phyloP scores from a whole-genome alignment of 345 rosid genomes.

The Capsella bursapastoris region DNA sequence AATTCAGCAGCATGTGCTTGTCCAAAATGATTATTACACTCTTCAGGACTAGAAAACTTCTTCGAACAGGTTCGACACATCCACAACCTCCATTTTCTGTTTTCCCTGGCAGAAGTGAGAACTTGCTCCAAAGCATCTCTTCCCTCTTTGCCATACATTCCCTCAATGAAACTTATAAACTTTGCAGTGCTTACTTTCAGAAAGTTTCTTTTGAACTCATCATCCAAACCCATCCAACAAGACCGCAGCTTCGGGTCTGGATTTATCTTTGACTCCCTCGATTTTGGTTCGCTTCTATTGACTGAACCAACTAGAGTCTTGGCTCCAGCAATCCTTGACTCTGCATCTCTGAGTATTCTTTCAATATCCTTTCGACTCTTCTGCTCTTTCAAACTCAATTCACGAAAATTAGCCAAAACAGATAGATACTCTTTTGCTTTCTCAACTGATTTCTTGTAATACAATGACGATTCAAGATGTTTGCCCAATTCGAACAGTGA shows the following conservation, averaged over 20 bases:
- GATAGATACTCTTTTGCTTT: not conserved
- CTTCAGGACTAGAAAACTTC: not conserved
- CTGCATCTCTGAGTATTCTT: slow-evolving; percentile 17
- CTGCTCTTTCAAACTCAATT: not conserved
- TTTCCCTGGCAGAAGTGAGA: not conserved
- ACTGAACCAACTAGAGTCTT: not conserved
- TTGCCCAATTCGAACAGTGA: not conserved
- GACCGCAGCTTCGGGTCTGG: not conserved
- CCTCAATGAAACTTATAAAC: not conserved
- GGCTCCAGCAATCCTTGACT: slow-evolving; percentile 2
- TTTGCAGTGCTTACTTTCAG: slow-evolving; percentile 3
- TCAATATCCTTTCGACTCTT: slow-evolving; percentile 3
- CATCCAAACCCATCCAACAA: not conserved
- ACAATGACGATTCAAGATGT: not conserved
- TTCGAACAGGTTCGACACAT: slow-evolving; percentile 19
- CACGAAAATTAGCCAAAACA: not conserved
- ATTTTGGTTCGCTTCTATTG: not conserved
- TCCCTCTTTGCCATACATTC: slow-evolving; percentile 7
- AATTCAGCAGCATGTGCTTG: not conserved
- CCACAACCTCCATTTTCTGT: slow-evolving; percentile 13
- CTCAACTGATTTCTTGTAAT: not conserved
- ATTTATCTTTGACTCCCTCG: not conserved
- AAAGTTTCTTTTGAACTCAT: slow-evolving; percentile 12
- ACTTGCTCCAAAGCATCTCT: not conserved
- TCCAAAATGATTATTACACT: slow-evolving; percentile 19